These are phyloP conservation scores for Pseudonitzschia delicatissima DNA, from an alignment of 108 stramenopile genomes.

Conservation along the genomic window DNA sequence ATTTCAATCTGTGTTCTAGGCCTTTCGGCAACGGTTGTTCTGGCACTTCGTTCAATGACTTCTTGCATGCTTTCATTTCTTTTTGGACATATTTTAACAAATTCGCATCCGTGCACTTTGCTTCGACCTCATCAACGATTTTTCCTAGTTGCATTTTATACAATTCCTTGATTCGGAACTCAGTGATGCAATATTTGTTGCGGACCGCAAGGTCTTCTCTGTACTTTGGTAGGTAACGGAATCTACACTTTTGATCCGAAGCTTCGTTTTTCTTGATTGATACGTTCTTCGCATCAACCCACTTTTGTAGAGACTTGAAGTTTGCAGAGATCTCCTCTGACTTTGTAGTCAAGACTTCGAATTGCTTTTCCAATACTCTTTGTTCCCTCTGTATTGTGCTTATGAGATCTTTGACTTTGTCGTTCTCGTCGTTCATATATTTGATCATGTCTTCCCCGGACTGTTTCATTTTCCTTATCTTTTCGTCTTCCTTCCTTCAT, in stretches of 20 bases:
- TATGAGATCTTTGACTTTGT: slow-evolving; percentile 5
- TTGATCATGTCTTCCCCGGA: slow-evolving; percentile 22
- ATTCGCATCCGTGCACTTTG: slow-evolving; percentile 3
- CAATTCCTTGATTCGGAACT: background rate
- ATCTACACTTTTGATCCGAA: slow-evolving; percentile 1
- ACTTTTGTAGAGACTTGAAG: slow-evolving; percentile 1
- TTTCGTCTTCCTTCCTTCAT: slow-evolving; percentile 15
- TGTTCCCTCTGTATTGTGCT: slow-evolving; percentile 12
- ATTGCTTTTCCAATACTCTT: slow-evolving; percentile 25
- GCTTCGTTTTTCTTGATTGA: slow-evolving; percentile 1
- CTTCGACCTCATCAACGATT: slow-evolving; percentile 1
- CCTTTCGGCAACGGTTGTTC: background rate
- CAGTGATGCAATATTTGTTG: slow-evolving; percentile 1
- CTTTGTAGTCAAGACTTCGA: slow-evolving; percentile 16
- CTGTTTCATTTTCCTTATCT: slow-evolving; percentile 7
- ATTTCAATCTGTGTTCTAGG: background rate
- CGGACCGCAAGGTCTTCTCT: slow-evolving; percentile 6
- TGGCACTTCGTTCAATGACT: background rate
- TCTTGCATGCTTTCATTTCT: background rate
- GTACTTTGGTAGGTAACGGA: slow-evolving; percentile 14
- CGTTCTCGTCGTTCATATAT: slow-evolving; percentile 24
- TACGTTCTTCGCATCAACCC: slow-evolving; percentile 3
- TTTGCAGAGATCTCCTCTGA: slow-evolving; percentile 20
- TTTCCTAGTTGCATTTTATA: background rate
- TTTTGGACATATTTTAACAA: background rate